Percentiles rank a stretch among this genome's conserved stretches.
These are phyloP conservation scores for Zygosaccharomyces pseudobailii DNA, from an alignment of 1,139 yeast genomes.

Conservation along the genomic window DNA sequence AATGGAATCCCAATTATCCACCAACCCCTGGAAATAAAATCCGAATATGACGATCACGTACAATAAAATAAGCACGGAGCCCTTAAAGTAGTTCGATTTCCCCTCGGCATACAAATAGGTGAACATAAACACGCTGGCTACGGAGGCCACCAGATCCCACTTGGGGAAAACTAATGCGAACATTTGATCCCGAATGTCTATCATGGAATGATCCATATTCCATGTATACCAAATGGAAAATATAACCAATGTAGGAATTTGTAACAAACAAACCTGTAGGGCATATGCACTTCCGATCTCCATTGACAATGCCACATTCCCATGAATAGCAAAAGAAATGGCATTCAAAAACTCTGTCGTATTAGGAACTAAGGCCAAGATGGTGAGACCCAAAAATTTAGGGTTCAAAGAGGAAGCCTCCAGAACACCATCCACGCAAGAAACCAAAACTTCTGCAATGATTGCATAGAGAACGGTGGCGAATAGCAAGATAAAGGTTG, in stretches of 20 bases:
- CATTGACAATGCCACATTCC: constrained; percentile 93
- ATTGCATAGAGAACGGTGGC: constrained; percentile 87
- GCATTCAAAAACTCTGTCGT: constrained; percentile 97
- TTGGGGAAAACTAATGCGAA: constrained; percentile 87
- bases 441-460: constrained; percentile 91
- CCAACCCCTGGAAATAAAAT: constrained; percentile 59
- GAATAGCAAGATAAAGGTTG: constrained; percentile 74
- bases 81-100: constrained; percentile 91
- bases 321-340: constrained; percentile 91
- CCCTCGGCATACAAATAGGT: constrained; percentile 97
- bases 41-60: constrained; percentile 77
- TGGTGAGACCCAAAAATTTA: constrained; percentile 85
- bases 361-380: constrained; percentile 93
- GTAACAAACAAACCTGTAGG: constrained; percentile 89
- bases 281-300: constrained; percentile 98
- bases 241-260: constrained; percentile 84
- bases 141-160: constrained; percentile 89
- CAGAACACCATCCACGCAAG: constrained; percentile 87
- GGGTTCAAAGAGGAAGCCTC: constrained; percentile 69
- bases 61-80: constrained; percentile 77
- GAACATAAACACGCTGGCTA: constrained; percentile 81
- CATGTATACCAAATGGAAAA: constrained; percentile 52
- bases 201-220: constrained; percentile 34
- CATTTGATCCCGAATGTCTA: constrained; percentile 44
- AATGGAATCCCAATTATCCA: constrained; percentile 19